Percentiles rank a stretch among this genome's conserved stretches.
phyloP scores from a whole-genome alignment of 2,329 filamentous ascomycete species.

The Dactylellina sp. region DNA sequence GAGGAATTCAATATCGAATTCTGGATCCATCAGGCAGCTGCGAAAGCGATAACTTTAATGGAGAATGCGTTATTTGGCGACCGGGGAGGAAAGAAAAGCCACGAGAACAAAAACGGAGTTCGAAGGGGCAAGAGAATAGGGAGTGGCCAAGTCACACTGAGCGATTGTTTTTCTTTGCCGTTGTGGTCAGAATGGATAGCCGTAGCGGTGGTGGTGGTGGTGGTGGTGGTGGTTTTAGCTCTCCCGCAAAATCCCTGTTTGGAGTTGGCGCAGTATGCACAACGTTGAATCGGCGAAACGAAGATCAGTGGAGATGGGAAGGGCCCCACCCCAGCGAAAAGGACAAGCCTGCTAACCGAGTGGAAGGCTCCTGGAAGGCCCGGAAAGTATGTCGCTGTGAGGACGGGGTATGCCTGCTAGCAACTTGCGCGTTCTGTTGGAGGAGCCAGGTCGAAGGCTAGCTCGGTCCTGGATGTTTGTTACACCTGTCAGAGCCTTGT shows the following conservation, averaged over 20 bases:
- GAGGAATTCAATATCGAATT: constrained; percentile 17
- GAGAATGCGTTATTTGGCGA: background rate
- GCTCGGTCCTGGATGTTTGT: background rate
- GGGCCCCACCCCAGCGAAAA: constrained; percentile 12
- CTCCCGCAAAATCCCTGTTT: constrained; percentile 49
- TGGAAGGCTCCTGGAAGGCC: constrained; percentile 51
- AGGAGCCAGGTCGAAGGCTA: background rate
- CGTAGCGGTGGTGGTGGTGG: constrained; percentile 28
- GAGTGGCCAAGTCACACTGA: no score
- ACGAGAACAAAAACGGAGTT: constrained; percentile 7
- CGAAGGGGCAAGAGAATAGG: no score
- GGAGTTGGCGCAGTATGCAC: constrained; percentile 43
- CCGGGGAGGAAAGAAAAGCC: constrained; percentile 1
- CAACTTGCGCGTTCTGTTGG: no score
- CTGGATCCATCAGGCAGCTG: constrained; percentile 37
- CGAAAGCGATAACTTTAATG: constrained; percentile 2
- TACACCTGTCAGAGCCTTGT: constrained; percentile 28
- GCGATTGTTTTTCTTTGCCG: no score
- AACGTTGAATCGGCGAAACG: constrained; percentile 52
- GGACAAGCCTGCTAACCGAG: constrained; percentile 32
- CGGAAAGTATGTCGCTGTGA: constrained; percentile 23
- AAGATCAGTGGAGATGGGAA: constrained; percentile 30
- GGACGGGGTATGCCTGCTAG: constrained; percentile 15
- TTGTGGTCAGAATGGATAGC: no score
- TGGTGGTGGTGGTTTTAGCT: constrained; percentile 26